Base-by-base conservation (phyloP, 2,329 filamentous ascomycete genomes). In the Claviceps quebecensis region DNA sequence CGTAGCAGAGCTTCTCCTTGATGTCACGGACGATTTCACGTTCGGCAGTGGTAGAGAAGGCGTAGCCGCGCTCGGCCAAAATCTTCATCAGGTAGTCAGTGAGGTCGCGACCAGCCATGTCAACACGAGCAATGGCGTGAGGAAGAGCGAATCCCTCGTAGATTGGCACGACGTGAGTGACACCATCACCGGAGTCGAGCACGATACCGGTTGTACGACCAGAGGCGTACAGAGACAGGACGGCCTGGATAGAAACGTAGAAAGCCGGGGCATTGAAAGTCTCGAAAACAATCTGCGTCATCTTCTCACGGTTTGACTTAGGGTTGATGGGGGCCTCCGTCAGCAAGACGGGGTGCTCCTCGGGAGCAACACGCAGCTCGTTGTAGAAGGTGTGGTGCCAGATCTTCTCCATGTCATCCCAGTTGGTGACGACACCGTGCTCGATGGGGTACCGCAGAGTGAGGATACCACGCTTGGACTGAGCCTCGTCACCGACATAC, bases 301-400 rank as follows among this genome's bases (percentile, higher is more conserved):
- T 98, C 89, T 98, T 98, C 83, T 98, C 93, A 84, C 93, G 87
- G 83, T 98, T 98, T 80, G 87, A 95, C 84, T 97, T 97, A 74
- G 93, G 93, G 85, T 98, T 98, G 85, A 98, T 97, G 64, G 93
- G 93, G 66, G 93, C 93, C 81, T 98, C 93, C 65, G 93, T 98
- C 73, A 98, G 83, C 70, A 98, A 84, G 71, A 97, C 90, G 66
- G 93, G 93, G 84, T 98, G 93, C 86, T 98, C 93, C 83, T 98
- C 93, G 66, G 93, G 93, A 66, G 93, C 93, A 61, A 98, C 93
- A 91, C 93, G 91, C 70, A 98, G 83, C 82, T 98, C 93, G 79
- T 98, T 98, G 87, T 97, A 98, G 83, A 98, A 98, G 71, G 93
- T 97, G 87, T 98, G 93, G 76, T 98, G 93, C 93, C 93, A 98